These are phyloP conservation scores for Aspergillus wentii DNA, from an alignment of 495 filamentous ascomycete genomes.

Conservation along the genomic window DNA sequence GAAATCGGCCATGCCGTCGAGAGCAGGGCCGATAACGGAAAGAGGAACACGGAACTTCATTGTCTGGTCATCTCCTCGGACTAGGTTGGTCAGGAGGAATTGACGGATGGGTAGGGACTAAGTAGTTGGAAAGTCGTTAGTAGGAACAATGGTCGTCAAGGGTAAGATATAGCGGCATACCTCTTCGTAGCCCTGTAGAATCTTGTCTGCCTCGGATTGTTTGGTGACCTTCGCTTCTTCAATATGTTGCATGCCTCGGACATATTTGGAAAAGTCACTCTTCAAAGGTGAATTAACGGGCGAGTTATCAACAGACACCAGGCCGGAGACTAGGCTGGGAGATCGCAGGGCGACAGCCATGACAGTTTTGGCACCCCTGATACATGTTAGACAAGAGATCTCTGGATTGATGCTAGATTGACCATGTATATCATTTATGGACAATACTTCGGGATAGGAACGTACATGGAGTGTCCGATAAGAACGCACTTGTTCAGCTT, in stretches of 20 bases:
- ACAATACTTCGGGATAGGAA: too few species aligned
- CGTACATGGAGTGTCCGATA: conserved; percentile 94
- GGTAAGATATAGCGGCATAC: conserved; percentile 24
- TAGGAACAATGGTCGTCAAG: neutral
- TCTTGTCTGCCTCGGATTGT: conserved; percentile 73
- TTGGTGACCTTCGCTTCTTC: conserved; percentile 56
- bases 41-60: conserved; percentile 59
- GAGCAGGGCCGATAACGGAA: conserved; percentile 46
- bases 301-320: conserved; percentile 90
- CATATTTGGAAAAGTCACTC: conserved; percentile 73
- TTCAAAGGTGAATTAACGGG: conserved; percentile 72
- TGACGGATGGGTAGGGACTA: conserved; percentile 70
- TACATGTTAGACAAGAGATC: neutral
- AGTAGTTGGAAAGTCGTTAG: neutral
- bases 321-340: conserved; percentile 56
- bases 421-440: too few species aligned
- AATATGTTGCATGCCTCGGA: conserved; percentile 79
- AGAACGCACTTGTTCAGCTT: conserved; percentile 64
- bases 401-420: conserved; percentile 1
- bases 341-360: conserved; percentile 78
- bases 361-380: conserved; percentile 87
- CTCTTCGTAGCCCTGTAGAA: conserved; percentile 72
- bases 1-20: conserved; percentile 73
- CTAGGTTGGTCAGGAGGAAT: conserved; percentile 88
- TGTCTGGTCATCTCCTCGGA: conserved; percentile 41